A percentile compares a stretch with the other conserved stretches of the same genome.
Conservation (phyloP, 306 rosid genomes). For the Prunus persica region Prunus_persica_NCBIv2 NC_034009.1:40815501-40816000, state of each 20-base stretch:
- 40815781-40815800: constrained; percentile 48
- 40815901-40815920: constrained; percentile 52
- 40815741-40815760: constrained; percentile 83
- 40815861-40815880: background rate
- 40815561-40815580: constrained; percentile 69
- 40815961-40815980: constrained; percentile 26
- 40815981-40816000: constrained; percentile 19
- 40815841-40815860: constrained; percentile 32
- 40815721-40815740: constrained; percentile 67
- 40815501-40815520: constrained; percentile 26
- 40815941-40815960: constrained; percentile 34
- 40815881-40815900: background rate
- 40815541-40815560: constrained; percentile 69
- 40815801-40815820: constrained; percentile 56
- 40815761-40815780: constrained; percentile 65
- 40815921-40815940: constrained; percentile 17
- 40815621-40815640: background rate
- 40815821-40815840: constrained; percentile 10
- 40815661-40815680: constrained; percentile 41
- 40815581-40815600: constrained; percentile 48
- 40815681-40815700: constrained; percentile 59
- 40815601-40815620: background rate
- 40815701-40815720: constrained; percentile 70
- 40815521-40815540: constrained; percentile 88
- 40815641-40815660: background rate